These are phyloP conservation scores for Phytophthora boehmeriae DNA, from an alignment of 352 stramenopile species.

Conservation along the genomic window DNA sequence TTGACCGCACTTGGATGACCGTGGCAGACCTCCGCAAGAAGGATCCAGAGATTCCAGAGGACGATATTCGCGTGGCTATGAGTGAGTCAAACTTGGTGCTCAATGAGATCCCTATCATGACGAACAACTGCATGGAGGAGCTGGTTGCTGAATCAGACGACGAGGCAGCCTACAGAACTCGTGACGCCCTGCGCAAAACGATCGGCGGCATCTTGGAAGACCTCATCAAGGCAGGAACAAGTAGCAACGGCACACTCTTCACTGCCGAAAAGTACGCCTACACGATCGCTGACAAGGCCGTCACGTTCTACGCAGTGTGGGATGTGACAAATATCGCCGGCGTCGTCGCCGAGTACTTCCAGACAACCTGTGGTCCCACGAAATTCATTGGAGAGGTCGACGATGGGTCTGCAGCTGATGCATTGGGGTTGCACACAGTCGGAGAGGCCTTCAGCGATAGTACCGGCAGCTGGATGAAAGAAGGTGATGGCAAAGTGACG, in stretches of 20 bases:
- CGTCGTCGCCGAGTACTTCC: constrained; percentile 45
- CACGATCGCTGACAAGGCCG: constrained; percentile 42
- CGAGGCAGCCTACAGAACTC: constrained; percentile 19
- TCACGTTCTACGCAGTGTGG: constrained; percentile 42
- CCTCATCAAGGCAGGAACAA: constrained; percentile 35
- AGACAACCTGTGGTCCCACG: constrained; percentile 53
- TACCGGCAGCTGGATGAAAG: constrained; percentile 31
- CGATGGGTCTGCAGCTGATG: constrained; percentile 38
- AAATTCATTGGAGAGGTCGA: constrained; percentile 45
- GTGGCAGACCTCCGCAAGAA: constrained; percentile 18
- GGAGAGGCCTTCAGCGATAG: constrained; percentile 39
- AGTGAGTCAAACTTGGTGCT: constrained; percentile 43
- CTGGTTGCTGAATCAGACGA: constrained; percentile 17
- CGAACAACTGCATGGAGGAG: constrained; percentile 41
- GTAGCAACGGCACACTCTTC: constrained; percentile 29
- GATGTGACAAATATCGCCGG: constrained; percentile 38
- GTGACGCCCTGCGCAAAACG: constrained; percentile 50
- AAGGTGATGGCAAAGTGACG: constrained; percentile 21
- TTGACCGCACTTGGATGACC: constrained; percentile 26
- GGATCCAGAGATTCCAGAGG: constrained; percentile 20
- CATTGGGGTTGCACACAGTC: constrained; percentile 38
- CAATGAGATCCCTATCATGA: constrained; percentile 44
- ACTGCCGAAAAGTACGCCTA: constrained; percentile 34
- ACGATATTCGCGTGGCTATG: constrained; percentile 22
- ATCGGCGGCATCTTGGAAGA: constrained; percentile 49